Evolutionary conservation across 2,329 filamentous ascomycete genomes (phyloP), one percentile per base, ranked within the genome.

Genomic region (Beauveria caledonica): DNA sequence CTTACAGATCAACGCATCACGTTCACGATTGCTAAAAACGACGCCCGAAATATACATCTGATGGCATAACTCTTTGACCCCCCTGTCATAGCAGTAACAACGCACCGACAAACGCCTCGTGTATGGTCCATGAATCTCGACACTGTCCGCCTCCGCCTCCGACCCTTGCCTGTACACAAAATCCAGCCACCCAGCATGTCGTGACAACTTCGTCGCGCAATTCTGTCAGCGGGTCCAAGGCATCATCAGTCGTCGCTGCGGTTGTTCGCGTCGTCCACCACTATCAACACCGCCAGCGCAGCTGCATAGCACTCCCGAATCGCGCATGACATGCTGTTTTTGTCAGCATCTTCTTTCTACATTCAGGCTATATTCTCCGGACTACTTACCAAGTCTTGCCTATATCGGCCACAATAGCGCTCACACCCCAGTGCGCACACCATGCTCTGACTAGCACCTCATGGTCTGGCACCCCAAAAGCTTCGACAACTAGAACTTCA

Each of bases 291-390:
- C 52, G 84, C 88, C 58, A 91, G 71, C 40, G 86, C 86, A 17
- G 86, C 87, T 2, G 88, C 88, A 71, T 89, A 91, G 33, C 88
- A 87, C 72, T 90, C 88, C 62, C 88, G 78, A 62, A 91, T 85
- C 10, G 87, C 86, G 70, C 88, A 92, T 17, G 86, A 82, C 79
- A 89, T 84, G 72, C 86, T 85, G 59, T 57, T 27, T n/a, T 17
- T 23, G 39, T 59, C 27, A 45, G 46, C 46, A 51, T 29, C 44
- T 23, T 19, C 17, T 9, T 39, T 2, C 15, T 8, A 11, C 33
- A 13, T 11, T 13, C 2, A 8, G n/a, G 19, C 8, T 36, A 21
- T 27, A 15, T 19, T 8, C 9, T 3, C 8, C 3, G 3, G 25
- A 45, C 15, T 23, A 29, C 82, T 71, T 67, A 85, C 82, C 83